A percentile compares a stretch with the other conserved stretches of the same genome.
These are phyloP conservation scores for Flaveria ramosissima DNA, from an alignment of 129 eudicot species.

Conservation along the genomic window DNA sequence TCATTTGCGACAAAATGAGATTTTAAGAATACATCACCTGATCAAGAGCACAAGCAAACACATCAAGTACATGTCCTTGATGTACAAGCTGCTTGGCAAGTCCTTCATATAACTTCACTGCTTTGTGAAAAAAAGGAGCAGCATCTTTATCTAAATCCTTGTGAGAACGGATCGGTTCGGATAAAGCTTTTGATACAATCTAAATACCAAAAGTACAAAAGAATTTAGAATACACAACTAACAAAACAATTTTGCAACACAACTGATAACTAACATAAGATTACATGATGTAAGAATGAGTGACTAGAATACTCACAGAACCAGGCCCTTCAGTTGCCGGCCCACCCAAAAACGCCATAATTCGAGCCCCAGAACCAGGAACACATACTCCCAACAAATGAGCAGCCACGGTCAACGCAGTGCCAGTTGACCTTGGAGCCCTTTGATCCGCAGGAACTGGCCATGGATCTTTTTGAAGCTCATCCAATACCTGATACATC, in stretches of 20 bases:
- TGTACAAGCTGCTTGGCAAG: slow-evolving; percentile 89
- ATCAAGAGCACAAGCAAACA: slow-evolving; percentile 96
- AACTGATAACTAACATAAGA: slow-evolving; percentile 4
- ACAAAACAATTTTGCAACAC: neutral
- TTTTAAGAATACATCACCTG: slow-evolving; percentile 56
- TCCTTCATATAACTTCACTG: slow-evolving; percentile 91
- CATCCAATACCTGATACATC: slow-evolving; percentile 71
- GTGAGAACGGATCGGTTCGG: slow-evolving; percentile 96
- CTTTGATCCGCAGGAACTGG: slow-evolving; percentile 87
- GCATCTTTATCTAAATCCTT: slow-evolving; percentile 97
- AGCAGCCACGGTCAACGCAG: slow-evolving; percentile 83
- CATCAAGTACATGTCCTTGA: slow-evolving; percentile 97
- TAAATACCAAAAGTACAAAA: slow-evolving; percentile 26
- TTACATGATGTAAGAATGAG: slow-evolving; percentile 5
- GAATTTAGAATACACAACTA: slow-evolving; percentile 10
- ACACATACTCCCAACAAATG: slow-evolving; percentile 86
- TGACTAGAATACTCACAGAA: slow-evolving; percentile 63
- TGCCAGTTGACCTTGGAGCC: slow-evolving; percentile 85
- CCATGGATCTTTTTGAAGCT: slow-evolving; percentile 99
- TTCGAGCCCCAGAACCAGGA: slow-evolving; percentile 92
- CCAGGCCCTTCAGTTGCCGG: slow-evolving; percentile 99
- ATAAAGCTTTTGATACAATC: slow-evolving; percentile 83
- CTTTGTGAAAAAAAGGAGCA: slow-evolving; percentile 81
- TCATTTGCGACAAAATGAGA: neutral
- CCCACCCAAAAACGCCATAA: slow-evolving; percentile 92